These are phyloP conservation scores for Curvularia sp. DNA, from an alignment of 2,329 filamentous ascomycete genomes.

Conservation along the genomic window DNA sequence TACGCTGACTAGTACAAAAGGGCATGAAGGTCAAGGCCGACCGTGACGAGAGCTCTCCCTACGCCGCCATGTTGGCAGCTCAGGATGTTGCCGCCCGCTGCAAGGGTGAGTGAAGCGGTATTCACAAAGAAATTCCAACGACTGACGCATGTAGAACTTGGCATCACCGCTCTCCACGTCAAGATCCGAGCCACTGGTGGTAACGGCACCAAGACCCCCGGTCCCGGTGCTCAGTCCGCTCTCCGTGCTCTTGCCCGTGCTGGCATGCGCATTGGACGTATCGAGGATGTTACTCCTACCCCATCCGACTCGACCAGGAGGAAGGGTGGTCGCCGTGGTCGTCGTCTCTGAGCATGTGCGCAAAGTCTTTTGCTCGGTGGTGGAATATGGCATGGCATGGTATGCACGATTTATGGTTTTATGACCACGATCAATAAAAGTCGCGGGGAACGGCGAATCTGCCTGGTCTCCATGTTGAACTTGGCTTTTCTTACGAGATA, in stretches of 20 bases:
- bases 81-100: conserved; percentile 90
- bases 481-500: conserved; percentile 41
- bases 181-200: conserved; percentile 99
- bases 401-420: conserved; percentile 45
- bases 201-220: conserved; percentile 99
- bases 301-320: conserved; percentile 99
- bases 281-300: conserved; percentile 99
- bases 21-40: conserved; percentile 94
- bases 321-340: conserved; percentile 99
- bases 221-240: conserved; percentile 97
- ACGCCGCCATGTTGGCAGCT: conserved; percentile 99
- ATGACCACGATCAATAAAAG: conserved; percentile 48
- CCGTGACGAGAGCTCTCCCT: conserved; percentile 99
- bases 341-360: conserved; percentile 84
- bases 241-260: conserved; percentile 98
- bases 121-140: background rate
- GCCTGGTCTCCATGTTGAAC: conserved; percentile 52
- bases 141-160: conserved; percentile 61
- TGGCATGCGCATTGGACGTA: conserved; percentile 99
- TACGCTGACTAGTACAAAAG: conserved; percentile 13
- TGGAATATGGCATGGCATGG: conserved; percentile 45
- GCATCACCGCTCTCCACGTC: conserved; percentile 97
- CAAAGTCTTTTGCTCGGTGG: conserved; percentile 47
- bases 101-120: conserved; percentile 55
- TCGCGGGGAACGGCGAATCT: conserved; percentile 49